Conservation (phyloP, 2,329 filamentous ascomycete genomes). For the Fusarium domesticum region DNA sequence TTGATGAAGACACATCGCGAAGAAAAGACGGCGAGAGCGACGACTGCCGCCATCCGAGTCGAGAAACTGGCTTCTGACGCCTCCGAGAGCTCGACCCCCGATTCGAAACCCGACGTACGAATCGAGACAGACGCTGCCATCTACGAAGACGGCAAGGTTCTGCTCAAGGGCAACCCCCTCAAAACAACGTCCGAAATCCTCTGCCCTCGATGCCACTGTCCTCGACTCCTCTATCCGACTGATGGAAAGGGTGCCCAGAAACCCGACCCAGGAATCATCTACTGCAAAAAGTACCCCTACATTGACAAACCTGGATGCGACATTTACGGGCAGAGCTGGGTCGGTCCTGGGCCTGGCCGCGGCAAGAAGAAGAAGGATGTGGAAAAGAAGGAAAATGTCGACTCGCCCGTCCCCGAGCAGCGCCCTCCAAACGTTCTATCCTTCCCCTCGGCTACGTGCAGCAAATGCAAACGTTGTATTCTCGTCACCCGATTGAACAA, state of each 20-base stretch:
- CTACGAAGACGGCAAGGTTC: slow-evolving; percentile 67
- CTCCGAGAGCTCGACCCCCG: slow-evolving; percentile 51
- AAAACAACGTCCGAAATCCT: slow-evolving; percentile 68
- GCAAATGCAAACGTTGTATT: slow-evolving; percentile 65
- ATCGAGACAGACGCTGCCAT: slow-evolving; percentile 66
- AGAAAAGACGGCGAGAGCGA: slow-evolving; percentile 71
- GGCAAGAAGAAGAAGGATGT: slow-evolving; percentile 80
- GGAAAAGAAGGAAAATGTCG: slow-evolving; percentile 55
- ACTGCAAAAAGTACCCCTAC: slow-evolving; percentile 78
- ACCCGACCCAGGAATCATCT: slow-evolving; percentile 65
- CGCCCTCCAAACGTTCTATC: slow-evolving; percentile 60
- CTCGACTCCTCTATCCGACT: slow-evolving; percentile 68
- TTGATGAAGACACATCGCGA: slow-evolving; percentile 72
- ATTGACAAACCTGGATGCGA: slow-evolving; percentile 74
- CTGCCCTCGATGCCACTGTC: slow-evolving; percentile 72
- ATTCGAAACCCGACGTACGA: slow-evolving; percentile 54
- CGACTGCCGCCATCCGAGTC: slow-evolving; percentile 61
- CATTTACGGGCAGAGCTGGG: slow-evolving; percentile 80
- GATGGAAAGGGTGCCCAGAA: slow-evolving; percentile 65
- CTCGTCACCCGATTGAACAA: slow-evolving; percentile 64
- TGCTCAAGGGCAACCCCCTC: slow-evolving; percentile 69
- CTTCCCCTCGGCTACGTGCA: slow-evolving; percentile 64
- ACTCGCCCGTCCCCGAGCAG: slow-evolving; percentile 51
- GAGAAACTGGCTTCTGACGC: slow-evolving; percentile 59
- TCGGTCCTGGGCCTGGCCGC: slow-evolving; percentile 64